A percentile compares a stretch with the other conserved stretches of the same genome.
phyloP scores from a whole-genome alignment of 345 rosid genomes.

The Gossypium herbaceum region DNA sequence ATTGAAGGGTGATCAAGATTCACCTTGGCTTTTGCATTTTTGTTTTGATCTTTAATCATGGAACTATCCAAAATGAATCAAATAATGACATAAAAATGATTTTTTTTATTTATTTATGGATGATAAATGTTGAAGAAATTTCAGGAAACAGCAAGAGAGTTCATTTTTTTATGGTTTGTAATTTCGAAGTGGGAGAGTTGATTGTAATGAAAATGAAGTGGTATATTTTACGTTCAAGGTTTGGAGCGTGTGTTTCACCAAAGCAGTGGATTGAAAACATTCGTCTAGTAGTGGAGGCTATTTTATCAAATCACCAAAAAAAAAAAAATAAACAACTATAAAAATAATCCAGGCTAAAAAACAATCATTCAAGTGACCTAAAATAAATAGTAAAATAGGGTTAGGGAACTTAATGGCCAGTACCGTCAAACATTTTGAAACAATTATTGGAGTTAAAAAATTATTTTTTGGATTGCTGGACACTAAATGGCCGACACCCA shows the following conservation, averaged over 20 bases:
- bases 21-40: not conserved
- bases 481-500: accelerated
- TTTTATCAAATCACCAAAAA: too few species aligned
- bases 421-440: too few species aligned
- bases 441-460: too few species aligned
- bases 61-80: not conserved
- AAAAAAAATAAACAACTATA: too few species aligned
- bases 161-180: not conserved
- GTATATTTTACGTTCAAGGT: not conserved
- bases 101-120: not conserved
- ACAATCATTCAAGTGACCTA: accelerated
- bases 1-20: not conserved
- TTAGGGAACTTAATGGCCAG: too few species aligned
- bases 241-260: not conserved
- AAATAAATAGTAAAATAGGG: too few species aligned
- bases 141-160: not conserved
- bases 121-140: not conserved
- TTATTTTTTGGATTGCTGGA: too few species aligned
- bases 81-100: not conserved
- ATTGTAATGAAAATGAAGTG: not conserved
- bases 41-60: not conserved
- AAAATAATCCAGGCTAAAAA: accelerated
- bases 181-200: not conserved
- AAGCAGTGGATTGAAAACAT: not conserved
- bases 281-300: too few species aligned